phyloP scores from a whole-genome alignment of 768 basidiomycete species.

The Rubroboletus pulcherrimus region DNA sequence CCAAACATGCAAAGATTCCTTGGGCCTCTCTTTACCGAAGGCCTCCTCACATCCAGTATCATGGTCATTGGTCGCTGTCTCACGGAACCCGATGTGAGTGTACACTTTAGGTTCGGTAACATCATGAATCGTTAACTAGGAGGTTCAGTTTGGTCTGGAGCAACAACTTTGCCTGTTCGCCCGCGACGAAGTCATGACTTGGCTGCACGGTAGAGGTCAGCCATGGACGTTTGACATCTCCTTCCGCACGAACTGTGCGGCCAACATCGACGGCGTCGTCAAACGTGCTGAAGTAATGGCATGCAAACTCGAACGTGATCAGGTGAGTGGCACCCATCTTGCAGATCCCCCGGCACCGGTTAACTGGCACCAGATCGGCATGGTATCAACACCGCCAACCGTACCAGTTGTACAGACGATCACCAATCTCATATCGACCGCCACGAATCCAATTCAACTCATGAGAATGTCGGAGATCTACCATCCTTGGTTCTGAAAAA shows the following conservation, averaged over 20 bases:
- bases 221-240: slow-evolving; percentile 54
- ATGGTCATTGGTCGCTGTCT: slow-evolving; percentile 90
- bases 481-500: slow-evolving; percentile 73
- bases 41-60: slow-evolving; percentile 78
- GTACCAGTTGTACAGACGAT: slow-evolving; percentile 74
- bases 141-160: slow-evolving; percentile 78
- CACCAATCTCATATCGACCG: slow-evolving; percentile 75
- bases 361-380: slow-evolving; percentile 20
- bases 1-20: slow-evolving; percentile 95
- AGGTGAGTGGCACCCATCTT: slow-evolving; percentile 40
- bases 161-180: slow-evolving; percentile 89
- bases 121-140: background rate
- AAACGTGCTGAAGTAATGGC: slow-evolving; percentile 80
- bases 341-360: background rate
- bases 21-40: slow-evolving; percentile 85
- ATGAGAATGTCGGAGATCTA: slow-evolving; percentile 84
- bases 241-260: slow-evolving; percentile 57
- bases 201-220: slow-evolving; percentile 59
- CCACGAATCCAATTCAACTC: slow-evolving; percentile 82
- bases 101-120: background rate
- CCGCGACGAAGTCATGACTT: slow-evolving; percentile 85
- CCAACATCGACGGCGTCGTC: slow-evolving; percentile 65
- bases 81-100: slow-evolving; percentile 82
- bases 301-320: slow-evolving; percentile 83
- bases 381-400: slow-evolving; percentile 23